Evolutionary conservation across 192 early-diverging fungal species (phyloP).

Genomic region (Funneliformis geosporum): DNA sequence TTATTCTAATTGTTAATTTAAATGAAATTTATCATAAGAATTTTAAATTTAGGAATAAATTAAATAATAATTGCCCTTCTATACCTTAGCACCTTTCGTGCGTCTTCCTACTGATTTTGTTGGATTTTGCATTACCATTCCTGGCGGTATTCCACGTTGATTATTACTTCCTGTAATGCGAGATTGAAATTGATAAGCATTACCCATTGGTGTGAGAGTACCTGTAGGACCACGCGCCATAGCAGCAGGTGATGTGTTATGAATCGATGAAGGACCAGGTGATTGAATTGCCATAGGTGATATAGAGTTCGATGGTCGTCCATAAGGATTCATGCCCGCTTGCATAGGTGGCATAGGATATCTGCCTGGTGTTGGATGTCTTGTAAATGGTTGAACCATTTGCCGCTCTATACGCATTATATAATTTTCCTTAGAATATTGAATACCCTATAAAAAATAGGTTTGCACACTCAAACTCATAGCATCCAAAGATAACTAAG

Average conservation of each 20-base stretch:
- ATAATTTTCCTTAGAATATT: not conserved
- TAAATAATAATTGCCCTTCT: not conserved
- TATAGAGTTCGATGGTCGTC: not conserved
- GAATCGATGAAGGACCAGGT: not conserved
- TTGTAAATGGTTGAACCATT: not conserved
- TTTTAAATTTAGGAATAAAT: not conserved
- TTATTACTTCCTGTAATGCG: not conserved
- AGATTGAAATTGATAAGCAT: constrained; percentile 10
- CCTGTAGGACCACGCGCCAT: not conserved
- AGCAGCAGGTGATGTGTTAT: not conserved
- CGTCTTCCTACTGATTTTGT: not conserved
- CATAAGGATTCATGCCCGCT: not conserved
- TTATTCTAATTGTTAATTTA: not conserved
- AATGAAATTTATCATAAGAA: not conserved
- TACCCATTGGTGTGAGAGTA: not conserved
- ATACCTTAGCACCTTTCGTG: not conserved
- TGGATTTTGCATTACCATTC: not conserved
- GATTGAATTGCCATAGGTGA: not conserved
- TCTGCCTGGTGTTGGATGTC: not conserved
- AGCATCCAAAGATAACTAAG: constrained; percentile 5
- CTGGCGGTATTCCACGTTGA: not conserved
- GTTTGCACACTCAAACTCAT: not conserved
- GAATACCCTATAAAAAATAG: not conserved
- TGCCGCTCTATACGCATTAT: constrained; percentile 12
- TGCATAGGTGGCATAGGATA: not conserved